Base-by-base conservation (phyloP, 352 stramenopile species). In the Globisporangium alternatum region DNA sequence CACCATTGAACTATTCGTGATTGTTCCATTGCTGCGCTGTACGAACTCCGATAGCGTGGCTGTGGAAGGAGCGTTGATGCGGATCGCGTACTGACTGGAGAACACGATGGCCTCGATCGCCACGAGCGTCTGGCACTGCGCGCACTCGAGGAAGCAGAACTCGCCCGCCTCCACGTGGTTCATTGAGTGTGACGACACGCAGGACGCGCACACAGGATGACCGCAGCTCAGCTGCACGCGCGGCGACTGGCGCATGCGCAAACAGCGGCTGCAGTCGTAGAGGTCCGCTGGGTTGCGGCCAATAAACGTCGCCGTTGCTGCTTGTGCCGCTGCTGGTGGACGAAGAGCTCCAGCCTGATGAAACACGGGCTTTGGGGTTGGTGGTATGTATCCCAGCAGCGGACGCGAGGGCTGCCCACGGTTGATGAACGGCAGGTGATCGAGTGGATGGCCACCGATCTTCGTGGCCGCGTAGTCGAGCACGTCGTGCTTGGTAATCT, bases 371-470 rank as follows among this genome's bases (percentile, higher is more conserved):
- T 45, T 49, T 19, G 37, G n/a, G 48, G 28, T 62, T 0, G 63
- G 65, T 10, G 63, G 65, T 10, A 78, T 63, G 45, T 73, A 89
- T 3, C 78, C 80, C 59, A 83, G 72, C 35, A 91, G 67, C 17
- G 83, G 83, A 28, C 78, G 75, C 21, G 83, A 91, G 7, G 83
- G 83, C 47, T 79, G 56, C 0, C 85, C 81, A 17, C 80, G 77
- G 69, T 86, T 72, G 22, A 81, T 67, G 55, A 89, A 90, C 33
- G 76, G 81, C 56, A 94, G 75, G 69, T 94, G 85, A 64, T 95
- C 86, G 56, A 91, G 67, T 13, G 79, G 68, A 56, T 93, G 84
- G 47, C 84, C 84, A 15, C 82, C 82, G 58, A 93, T 93, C 66
- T 93, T 93, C 55, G 87, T 78, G 1, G 76, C 70, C 21, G 81